phyloP scores from a whole-genome alignment of 1,284 basidiomycete species.

The Ustilago vetiveriae region DNA sequence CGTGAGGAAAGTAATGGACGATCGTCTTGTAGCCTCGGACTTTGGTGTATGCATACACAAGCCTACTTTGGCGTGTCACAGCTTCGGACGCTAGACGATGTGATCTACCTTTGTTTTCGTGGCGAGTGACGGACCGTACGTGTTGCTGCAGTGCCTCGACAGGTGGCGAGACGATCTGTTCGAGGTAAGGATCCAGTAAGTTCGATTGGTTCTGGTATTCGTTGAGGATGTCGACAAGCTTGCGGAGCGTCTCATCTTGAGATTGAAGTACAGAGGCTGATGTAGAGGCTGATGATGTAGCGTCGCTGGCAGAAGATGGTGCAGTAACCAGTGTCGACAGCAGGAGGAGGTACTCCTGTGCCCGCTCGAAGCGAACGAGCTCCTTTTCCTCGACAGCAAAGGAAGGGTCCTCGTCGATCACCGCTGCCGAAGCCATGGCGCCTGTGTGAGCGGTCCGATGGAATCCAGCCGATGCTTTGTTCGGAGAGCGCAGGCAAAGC shows the following conservation, averaged over 20 bases:
- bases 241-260: slow-evolving; percentile 9
- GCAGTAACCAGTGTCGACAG: slow-evolving; percentile 19
- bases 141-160: slow-evolving; percentile 69
- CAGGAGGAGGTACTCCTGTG: slow-evolving; percentile 41
- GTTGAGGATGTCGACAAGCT: slow-evolving; percentile 70
- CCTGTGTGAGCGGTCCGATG: too few species aligned
- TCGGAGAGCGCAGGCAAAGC: too few species aligned
- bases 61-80: slow-evolving; percentile 52
- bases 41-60: slow-evolving; percentile 87
- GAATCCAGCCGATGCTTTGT: slow-evolving; percentile 5
- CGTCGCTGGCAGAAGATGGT: not conserved
- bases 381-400: slow-evolving; percentile 41
- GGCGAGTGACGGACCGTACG: slow-evolving; percentile 12
- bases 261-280: not conserved
- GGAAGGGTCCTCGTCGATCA: slow-evolving; percentile 11
- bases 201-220: slow-evolving; percentile 88
- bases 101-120: not conserved
- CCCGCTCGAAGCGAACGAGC: slow-evolving; percentile 47
- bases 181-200: slow-evolving; percentile 94
- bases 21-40: slow-evolving; percentile 91
- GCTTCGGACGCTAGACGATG: not conserved
- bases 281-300: not conserved
- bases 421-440: slow-evolving; percentile 7
- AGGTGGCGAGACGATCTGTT: slow-evolving; percentile 80
- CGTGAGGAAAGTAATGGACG: slow-evolving; percentile 89